These are phyloP conservation scores for Dryadomyces quercus-mongolicae DNA, from an alignment of 2,329 filamentous ascomycete species.

Conservation along the genomic window DNA sequence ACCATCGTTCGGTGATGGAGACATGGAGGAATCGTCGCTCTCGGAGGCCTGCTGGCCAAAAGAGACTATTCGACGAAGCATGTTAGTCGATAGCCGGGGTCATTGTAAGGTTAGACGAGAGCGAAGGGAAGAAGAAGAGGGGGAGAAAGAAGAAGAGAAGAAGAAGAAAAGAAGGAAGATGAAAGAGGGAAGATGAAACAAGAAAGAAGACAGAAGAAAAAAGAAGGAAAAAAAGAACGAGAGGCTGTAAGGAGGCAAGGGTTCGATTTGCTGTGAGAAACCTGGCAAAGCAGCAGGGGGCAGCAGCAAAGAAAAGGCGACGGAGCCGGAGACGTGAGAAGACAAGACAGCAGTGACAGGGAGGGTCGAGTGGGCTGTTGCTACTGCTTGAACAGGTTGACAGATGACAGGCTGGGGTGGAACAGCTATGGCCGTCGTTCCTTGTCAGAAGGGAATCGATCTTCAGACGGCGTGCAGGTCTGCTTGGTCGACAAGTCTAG, in stretches of 20 bases:
- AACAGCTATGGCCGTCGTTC: slow-evolving; percentile 1
- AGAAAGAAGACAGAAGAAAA: not conserved
- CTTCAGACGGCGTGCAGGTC: not conserved
- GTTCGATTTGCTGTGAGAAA: not conserved
- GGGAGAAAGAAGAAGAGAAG: not conserved
- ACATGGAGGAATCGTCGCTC: slow-evolving; percentile 42
- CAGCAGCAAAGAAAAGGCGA: too few relatives aligned
- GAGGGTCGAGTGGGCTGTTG: slow-evolving; percentile 3
- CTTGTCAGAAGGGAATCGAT: not conserved
- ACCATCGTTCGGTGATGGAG: slow-evolving; percentile 46
- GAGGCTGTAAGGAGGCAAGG: not conserved
- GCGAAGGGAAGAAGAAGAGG: not conserved
- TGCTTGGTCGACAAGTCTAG: not conserved
- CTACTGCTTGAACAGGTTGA: not conserved
- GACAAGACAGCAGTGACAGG: not conserved
- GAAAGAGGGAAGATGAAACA: not conserved
- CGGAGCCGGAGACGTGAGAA: too few relatives aligned
- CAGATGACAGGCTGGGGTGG: not conserved
- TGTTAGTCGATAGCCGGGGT: slow-evolving; percentile 19
- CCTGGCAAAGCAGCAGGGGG: too few relatives aligned
- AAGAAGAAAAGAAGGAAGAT: not conserved
- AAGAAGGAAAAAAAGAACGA: not conserved
- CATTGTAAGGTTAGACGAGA: not conserved
- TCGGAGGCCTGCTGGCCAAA: slow-evolving; percentile 28
- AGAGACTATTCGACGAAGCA: slow-evolving; percentile 31